phyloP scores from a whole-genome alignment of 2,329 filamentous ascomycete species.

The Fusarium bulbicola region DNA sequence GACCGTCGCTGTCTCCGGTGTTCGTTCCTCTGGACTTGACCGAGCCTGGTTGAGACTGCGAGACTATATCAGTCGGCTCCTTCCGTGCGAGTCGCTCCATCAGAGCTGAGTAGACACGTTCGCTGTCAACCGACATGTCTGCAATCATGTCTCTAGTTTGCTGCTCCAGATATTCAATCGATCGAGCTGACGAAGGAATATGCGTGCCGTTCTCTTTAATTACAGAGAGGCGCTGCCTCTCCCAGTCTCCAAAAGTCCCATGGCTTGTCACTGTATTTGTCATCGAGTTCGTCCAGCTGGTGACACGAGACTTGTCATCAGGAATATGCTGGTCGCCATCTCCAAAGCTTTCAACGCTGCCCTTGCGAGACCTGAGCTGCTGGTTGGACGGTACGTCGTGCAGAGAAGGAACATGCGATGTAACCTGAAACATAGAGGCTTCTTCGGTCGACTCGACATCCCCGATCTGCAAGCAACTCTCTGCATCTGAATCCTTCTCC shows the following conservation, averaged over 20 bases:
- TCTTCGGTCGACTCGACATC: constrained; percentile 50
- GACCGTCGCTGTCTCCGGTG: neutral
- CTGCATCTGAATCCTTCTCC: constrained; percentile 39
- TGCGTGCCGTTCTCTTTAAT: constrained; percentile 65
- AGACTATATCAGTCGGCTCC: constrained; percentile 9
- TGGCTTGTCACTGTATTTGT: constrained; percentile 62
- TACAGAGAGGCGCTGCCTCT: constrained; percentile 68
- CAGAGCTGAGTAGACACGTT: constrained; percentile 71
- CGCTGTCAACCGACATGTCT: constrained; percentile 58
- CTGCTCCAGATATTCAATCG: constrained; percentile 15
- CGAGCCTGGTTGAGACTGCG: neutral
- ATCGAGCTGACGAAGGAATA: constrained; percentile 50
- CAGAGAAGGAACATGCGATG: constrained; percentile 60
- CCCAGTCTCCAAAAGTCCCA: constrained; percentile 52
- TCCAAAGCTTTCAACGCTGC: constrained; percentile 62
- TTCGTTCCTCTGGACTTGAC: neutral
- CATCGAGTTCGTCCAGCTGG: constrained; percentile 76
- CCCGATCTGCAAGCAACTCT: constrained; percentile 47
- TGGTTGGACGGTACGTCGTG: constrained; percentile 58
- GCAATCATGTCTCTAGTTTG: constrained; percentile 33
- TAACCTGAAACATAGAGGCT: constrained; percentile 58
- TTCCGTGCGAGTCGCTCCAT: constrained; percentile 63
- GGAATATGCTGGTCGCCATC: constrained; percentile 51
- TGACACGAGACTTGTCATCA: constrained; percentile 71
- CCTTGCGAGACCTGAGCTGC: constrained; percentile 61